phyloP scores from a whole-genome alignment of 176 grass and related monocot species.

The Puya raimondii region DNA sequence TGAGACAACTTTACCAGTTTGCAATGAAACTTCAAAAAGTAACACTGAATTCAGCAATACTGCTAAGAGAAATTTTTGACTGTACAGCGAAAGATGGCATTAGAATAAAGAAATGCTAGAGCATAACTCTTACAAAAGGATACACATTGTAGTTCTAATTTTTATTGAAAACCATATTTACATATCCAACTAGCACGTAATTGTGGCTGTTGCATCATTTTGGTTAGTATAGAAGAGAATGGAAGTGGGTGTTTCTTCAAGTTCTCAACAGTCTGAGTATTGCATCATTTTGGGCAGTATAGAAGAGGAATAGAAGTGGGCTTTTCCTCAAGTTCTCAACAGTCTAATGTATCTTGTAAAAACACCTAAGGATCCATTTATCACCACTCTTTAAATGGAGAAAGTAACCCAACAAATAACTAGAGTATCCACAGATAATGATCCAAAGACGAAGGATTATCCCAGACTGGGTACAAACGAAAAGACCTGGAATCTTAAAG shows the following conservation, averaged over 20 bases:
- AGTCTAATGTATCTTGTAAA: background rate
- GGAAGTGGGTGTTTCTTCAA: too few relatives aligned
- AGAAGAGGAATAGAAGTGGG: background rate
- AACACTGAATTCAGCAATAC: constrained; percentile 29
- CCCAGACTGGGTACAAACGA: too few relatives aligned
- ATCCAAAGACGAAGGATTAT: background rate
- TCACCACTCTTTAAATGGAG: background rate
- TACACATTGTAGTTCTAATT: background rate
- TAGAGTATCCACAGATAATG: background rate
- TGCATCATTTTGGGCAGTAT: background rate
- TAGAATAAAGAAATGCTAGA: background rate
- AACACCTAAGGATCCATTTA: background rate
- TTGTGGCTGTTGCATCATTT: too few relatives aligned
- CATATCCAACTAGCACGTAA: too few relatives aligned
- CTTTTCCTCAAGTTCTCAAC: background rate
- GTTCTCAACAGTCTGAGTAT: too few relatives aligned
- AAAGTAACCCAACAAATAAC: background rate
- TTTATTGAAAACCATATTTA: background rate
- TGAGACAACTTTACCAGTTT: constrained; percentile 69
- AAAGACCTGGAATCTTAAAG: too few relatives aligned
- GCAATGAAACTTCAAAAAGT: constrained; percentile 64
- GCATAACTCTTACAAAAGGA: background rate
- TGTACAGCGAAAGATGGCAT: background rate
- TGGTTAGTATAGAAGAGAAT: too few relatives aligned
- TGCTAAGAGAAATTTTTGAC: background rate